Percentiles rank a stretch among this genome's conserved stretches.
These are phyloP conservation scores for Suillus brevipes DNA, from an alignment of 768 basidiomycete species.

Conservation along the genomic window DNA sequence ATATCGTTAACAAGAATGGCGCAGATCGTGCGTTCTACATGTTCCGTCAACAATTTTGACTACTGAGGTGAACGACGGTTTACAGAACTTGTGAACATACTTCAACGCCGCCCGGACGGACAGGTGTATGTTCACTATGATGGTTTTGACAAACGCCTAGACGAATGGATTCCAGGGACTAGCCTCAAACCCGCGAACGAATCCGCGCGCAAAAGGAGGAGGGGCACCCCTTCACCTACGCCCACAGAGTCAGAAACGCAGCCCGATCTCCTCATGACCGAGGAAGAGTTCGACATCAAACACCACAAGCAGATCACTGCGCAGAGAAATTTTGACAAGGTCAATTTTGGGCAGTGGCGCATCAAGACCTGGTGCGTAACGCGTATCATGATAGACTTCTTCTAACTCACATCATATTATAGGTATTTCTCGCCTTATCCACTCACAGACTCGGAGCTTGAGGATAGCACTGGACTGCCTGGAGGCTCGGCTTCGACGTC, in stretches of 20 bases:
- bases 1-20: constrained; percentile 35
- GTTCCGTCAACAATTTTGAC: constrained; percentile 11
- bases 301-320: constrained; percentile 67
- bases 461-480: constrained; percentile 39
- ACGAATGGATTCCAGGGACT: constrained; percentile 66
- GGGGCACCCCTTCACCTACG: constrained; percentile 15
- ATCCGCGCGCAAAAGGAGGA: constrained; percentile 21
- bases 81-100: constrained; percentile 50
- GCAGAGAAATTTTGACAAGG: constrained; percentile 83
- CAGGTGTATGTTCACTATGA: constrained; percentile 74
- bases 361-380: constrained; percentile 82
- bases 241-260: constrained; percentile 16
- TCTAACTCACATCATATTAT: constrained; percentile 2
- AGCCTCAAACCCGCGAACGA: constrained; percentile 26
- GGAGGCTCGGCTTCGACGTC: constrained; percentile 27
- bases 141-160: constrained; percentile 67
- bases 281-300: constrained; percentile 70
- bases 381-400: constrained; percentile 1
- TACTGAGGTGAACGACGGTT: constrained; percentile 6
- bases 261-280: constrained; percentile 47
- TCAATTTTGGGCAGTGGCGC: constrained; percentile 82
- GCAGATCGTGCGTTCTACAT: constrained; percentile 36
- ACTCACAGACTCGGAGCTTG: constrained; percentile 62
- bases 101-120: constrained; percentile 47
- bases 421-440: constrained; percentile 98